Base-by-base conservation (phyloP, 2,329 filamentous ascomycete species). In the Fusarium bactridioides region DNA sequence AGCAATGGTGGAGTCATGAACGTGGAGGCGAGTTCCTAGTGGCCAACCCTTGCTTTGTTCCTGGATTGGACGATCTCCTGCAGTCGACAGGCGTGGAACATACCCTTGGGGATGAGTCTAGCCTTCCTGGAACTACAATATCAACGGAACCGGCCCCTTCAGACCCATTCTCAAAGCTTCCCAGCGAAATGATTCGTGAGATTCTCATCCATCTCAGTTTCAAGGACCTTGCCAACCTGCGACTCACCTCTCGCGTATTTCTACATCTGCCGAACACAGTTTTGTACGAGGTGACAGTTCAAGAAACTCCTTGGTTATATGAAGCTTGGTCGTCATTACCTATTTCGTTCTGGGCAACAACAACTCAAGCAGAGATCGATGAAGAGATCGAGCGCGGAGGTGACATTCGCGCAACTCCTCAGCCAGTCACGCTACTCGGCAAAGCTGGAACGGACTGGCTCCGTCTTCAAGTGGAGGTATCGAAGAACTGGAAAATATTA, bases 11-110 rank as follows among this genome's bases (percentile, higher is more conserved):
- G 74, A 6, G 27, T 3, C 71, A 77, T 9, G n/a, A 41, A 1
- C 5, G 9, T 1, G 74, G 69, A 12, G 37, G 41, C 6, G 74
- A 76, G n/a, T 76, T 56, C 13, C 40, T 76, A 21, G 74, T 25
- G 18, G 74, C 74, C 19, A 76, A 76, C 12, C 74, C 74, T 7
- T 76, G 74, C 43, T 60, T 69, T 9, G 54, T 75, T 9, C 73
- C 71, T 5, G 61, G 61, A 0, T 27, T 73, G 6, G 54, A 64
- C 3, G 7, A 31, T 11, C 23, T 77, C 4, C 21, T 76, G 2
- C 23, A 44, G 6, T 59, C 58, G 10, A 43, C 44, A 7, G 57
- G 19, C 33, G 1, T n/a, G 33, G 33, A 53, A 29, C 7, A 19
- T 21, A 35, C 25, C 15, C 21, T 47, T 27, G 53, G 41, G 6